Base-by-base conservation (phyloP, 2,329 filamentous ascomycete genomes). In the Neocucurbitaria cava region DNA sequence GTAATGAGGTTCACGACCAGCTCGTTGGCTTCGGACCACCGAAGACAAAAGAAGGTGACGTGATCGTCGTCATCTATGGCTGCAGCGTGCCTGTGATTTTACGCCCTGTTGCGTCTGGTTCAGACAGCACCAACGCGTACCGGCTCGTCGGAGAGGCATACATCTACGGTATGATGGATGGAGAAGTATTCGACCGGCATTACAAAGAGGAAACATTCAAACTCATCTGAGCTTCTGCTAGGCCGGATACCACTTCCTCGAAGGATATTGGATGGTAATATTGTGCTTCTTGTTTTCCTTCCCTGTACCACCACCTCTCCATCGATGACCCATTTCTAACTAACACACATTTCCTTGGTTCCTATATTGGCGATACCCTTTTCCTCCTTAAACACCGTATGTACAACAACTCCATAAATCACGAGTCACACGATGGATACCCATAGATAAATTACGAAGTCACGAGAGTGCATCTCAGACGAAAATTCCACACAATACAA, bases 11-110 rank as follows among this genome's bases (percentile, higher is more conserved):
- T 18, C 36, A 39, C 6, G 18, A 18, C 36, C 36, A 46, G 8
- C 45, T 55, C 10, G 48, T 55, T 23, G 56, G 52, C 6, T 35
- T 59, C 11, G 47, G 31, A 5, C 44, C 56, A 5, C 48, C 28
- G 10, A 28, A 45, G 9, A 54, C 56, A 11, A 21, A 42, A 20
- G 6, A 33, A 2, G 48, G 41, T 5, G 52, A 55, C 15, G 24
- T 43, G 5, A 49, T 59, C 21, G 48, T 15, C 7, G 46, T 59
- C 23, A 10, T 59, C 11, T 59, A 36, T 20, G 56, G 52, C 2
- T 59, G 56, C 23, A 59, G 56, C 23, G 52, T 55, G 5, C 52
- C 49, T 9, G 41, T 52, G 28, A 39, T 59, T 5, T 28, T 59
- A 13, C 56, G 50, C 18, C 49, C 43, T 6, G 24, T 21, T 18